Percentiles rank a stretch among this genome's conserved stretches.
phyloP scores from a whole-genome alignment of 2,329 filamentous ascomycete species.

The Dactylonectria estremocensis region DNA sequence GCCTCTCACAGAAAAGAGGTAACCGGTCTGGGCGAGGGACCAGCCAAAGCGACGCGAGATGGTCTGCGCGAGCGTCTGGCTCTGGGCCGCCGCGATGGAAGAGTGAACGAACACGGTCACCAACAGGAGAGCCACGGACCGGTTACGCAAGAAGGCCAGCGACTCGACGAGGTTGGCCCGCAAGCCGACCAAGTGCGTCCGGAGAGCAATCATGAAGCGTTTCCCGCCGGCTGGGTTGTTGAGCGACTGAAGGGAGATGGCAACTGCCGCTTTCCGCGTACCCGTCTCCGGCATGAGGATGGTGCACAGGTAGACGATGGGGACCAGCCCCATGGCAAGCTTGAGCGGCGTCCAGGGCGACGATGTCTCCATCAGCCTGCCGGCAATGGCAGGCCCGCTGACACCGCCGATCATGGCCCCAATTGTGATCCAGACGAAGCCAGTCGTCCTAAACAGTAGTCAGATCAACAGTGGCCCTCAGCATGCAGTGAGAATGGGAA shows the following conservation, averaged over 20 bases:
- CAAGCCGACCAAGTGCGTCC: background rate
- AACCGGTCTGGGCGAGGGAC: conserved; percentile 3
- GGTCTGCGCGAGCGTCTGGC: conserved; percentile 3
- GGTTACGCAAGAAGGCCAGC: background rate
- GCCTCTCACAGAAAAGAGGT: conserved; percentile 1
- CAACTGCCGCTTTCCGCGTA: background rate
- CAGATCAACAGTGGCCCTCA: background rate
- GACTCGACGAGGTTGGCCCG: conserved; percentile 5
- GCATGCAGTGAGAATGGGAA: background rate
- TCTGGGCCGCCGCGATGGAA: conserved; percentile 7
- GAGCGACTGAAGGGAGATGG: background rate
- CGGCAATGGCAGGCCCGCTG: conserved; percentile 12
- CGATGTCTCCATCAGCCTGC: background rate
- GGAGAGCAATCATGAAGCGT: background rate
- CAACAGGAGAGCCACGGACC: background rate
- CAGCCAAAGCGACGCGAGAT: conserved; percentile 11
- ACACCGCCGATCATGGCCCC: conserved; percentile 6
- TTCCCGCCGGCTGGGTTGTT: background rate
- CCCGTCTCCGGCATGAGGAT: conserved; percentile 1
- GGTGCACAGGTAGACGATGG: conserved; percentile 5
- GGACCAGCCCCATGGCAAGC: background rate
- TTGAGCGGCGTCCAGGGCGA: conserved; percentile 8
- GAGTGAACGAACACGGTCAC: background rate
- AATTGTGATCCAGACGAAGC: conserved; percentile 10
- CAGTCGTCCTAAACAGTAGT: background rate